phyloP scores from a whole-genome alignment of 148 eudicot species.

The Drosera capensis region DNA sequence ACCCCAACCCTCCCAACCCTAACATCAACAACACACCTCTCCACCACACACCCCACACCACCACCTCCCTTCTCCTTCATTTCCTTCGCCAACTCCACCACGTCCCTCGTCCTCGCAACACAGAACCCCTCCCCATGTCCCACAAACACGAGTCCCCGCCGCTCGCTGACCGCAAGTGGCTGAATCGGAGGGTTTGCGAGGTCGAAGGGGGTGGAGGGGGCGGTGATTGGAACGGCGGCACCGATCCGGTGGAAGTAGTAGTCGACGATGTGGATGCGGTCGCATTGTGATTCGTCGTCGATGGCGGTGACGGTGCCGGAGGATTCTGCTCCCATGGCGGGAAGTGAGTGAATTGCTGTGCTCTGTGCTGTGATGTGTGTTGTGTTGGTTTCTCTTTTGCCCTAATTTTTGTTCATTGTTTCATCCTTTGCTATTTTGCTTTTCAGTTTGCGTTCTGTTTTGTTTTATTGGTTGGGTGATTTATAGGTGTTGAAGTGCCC shows the following conservation, averaged over 20 bases:
- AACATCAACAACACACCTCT: slow-evolving; percentile 49
- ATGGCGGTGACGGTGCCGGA: not conserved
- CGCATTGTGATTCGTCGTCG: slow-evolving; percentile 50
- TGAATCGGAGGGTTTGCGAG: slow-evolving; percentile 26
- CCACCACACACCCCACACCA: slow-evolving; percentile 15
- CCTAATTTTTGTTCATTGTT: too few species aligned
- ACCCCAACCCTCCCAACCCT: slow-evolving; percentile 57
- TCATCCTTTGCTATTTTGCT: too few species aligned
- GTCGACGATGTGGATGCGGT: slow-evolving; percentile 25
- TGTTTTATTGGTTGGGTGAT: too few species aligned
- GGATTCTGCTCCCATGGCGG: too few species aligned
- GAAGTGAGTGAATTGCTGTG: too few species aligned
- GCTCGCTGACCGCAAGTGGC: slow-evolving; percentile 47
- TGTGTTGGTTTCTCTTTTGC: too few species aligned
- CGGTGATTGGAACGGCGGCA: slow-evolving; percentile 29
- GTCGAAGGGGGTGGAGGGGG: slow-evolving; percentile 25
- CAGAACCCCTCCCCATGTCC: slow-evolving; percentile 70
- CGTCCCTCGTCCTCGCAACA: slow-evolving; percentile 60
- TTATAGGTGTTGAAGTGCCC: too few species aligned
- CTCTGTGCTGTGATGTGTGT: too few species aligned
- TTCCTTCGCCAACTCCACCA: slow-evolving; percentile 41
- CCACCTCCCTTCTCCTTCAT: slow-evolving; percentile 27
- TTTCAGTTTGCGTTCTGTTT: too few species aligned
- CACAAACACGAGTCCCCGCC: slow-evolving; percentile 36
- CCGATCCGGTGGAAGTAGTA: slow-evolving; percentile 51